Base-by-base conservation (phyloP, 768 basidiomycete species). In the Boletus barrowsii region DNA sequence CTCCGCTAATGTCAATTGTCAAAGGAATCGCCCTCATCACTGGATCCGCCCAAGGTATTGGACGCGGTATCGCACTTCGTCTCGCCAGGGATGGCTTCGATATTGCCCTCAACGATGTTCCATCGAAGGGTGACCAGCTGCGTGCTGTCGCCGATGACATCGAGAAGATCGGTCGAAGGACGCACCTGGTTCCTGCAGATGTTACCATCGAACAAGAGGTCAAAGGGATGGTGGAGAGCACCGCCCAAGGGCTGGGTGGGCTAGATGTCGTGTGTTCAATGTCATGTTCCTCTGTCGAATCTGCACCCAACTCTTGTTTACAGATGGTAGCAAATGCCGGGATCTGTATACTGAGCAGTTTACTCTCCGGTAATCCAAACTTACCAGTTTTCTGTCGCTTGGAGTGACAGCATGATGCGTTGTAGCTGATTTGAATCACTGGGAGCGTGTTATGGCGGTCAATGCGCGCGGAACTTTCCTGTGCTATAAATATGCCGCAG, bases 401-500 rank as follows among this genome's bases (percentile, higher is more conserved):
- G 7, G 18, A 26, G 33, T 42, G 26, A 56, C 10, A 22, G 7
- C 5, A 30, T 43, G 29, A 6, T 42, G 13, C 6, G 47, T n/a
- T 44, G 6, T 33, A 71, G 80, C 72, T 5, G 61, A 64, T 4
- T 43, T 70, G 1, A 68, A 75, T 10, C 67, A 73, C 0, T 78
- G 71, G 73, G 74, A 83, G 61, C 67, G 61, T 62, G 39, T 70
- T 8, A 69, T 79, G 55, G 70, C 74, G 5, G 70, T 86, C 59
- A 87, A 87, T 60, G 72, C 77, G 55, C 76, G 80, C 49, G 84
- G 83, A 36, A 69, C 76, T 3, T 84, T 81, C 70, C 75, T 82
- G 55, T 86, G 82, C 63, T 86, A 86, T 42, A 82, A 85, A 49
- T 75, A 84, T 54, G 86, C 84, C 2, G 84, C 81, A 17, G 71